Evolutionary conservation across 148 eudicot genomes (phyloP), one percentile per base, ranked within the genome.

Genomic region (Spergularia marina): DNA sequence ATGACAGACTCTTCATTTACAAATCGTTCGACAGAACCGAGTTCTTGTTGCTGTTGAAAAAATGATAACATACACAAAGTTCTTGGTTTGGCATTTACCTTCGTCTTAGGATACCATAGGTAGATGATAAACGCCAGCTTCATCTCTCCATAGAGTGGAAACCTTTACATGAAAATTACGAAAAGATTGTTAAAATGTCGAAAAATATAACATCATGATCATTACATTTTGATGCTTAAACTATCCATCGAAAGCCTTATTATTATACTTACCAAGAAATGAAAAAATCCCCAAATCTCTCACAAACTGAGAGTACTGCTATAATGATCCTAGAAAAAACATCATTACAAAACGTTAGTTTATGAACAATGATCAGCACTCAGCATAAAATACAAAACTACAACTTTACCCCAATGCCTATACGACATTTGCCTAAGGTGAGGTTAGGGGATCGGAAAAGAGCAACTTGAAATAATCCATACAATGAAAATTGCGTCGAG

Each of bases 101-200:
- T 91, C 1, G 94, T 93, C 76, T 88, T 87, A 3, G 98, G 98
- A 82, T 89, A 87, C 97, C 98, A 93, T 8, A 93, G 82, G 77
- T 88, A 93, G 74, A 93, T 86, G n/a, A 91, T 85, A 61, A 93
- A 83, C 5, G 90, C 96, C 79, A 93, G 78, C 80, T 91, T 93
- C 85, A 86, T 58, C 87, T 93, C 98, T 17, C 87, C 97, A 75
- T 93, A 93, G 76, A 91, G 62, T 55, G 98, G 98, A 75, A 93
- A 11, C 98, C 98, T 93, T 36, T 63, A 34, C 7, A 0, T 4
- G 56, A 64, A 39, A 23, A 36, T 6, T 16, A 57, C 13, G 0
- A 41, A n/a, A 12, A 58, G 0, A 20, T 20, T 8, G 18, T 53
- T 4, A 14, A 14, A 25, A 7, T 8, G 57, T 9, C 15, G 8